Evolutionary conservation across 2,329 filamentous ascomycete genomes (phyloP).

Genomic region (Claviceps paspali): DNA sequence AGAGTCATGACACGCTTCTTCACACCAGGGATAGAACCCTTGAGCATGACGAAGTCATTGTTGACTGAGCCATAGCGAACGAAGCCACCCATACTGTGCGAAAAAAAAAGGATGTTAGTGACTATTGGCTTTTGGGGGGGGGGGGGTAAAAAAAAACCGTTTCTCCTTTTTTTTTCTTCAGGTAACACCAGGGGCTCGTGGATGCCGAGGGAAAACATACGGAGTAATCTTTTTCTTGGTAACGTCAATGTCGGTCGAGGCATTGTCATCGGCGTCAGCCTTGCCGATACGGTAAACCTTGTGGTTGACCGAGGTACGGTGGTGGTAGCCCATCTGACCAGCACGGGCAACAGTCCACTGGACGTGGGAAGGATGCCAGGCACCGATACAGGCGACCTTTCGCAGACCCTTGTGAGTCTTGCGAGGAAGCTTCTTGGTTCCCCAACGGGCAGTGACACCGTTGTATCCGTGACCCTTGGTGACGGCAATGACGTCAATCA

Average conservation of each 20-base stretch:
- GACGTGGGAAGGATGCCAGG: slow-evolving; percentile 99
- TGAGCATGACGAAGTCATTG: slow-evolving; percentile 97
- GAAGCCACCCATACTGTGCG: slow-evolving; percentile 81
- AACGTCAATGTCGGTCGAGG: slow-evolving; percentile 86
- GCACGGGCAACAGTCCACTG: slow-evolving; percentile 99
- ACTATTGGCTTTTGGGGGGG: not conserved
- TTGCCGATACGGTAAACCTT: slow-evolving; percentile 99
- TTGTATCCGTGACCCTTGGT: slow-evolving; percentile 99
- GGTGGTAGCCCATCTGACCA: slow-evolving; percentile 99
- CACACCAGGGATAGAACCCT: slow-evolving; percentile 92
- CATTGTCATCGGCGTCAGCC: slow-evolving; percentile 79
- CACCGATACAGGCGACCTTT: slow-evolving; percentile 99
- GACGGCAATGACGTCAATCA: slow-evolving; percentile 97
- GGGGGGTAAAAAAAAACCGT: no score
- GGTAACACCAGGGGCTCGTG: no score
- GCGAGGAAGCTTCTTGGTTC: slow-evolving; percentile 99
- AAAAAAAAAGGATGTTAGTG: slow-evolving; percentile 14
- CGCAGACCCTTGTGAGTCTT: slow-evolving; percentile 99
- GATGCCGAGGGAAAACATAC: slow-evolving; percentile 51
- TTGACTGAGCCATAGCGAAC: slow-evolving; percentile 98
- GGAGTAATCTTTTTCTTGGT: slow-evolving; percentile 99
- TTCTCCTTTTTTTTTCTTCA: no score
- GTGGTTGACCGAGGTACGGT: slow-evolving; percentile 99
- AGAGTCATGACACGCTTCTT: slow-evolving; percentile 99
- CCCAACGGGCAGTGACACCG: slow-evolving; percentile 96